Percentiles rank a stretch among this genome's conserved stretches.
Conservation (phyloP, 2,329 filamentous ascomycete species). For the Penicillium palitans region DNA sequence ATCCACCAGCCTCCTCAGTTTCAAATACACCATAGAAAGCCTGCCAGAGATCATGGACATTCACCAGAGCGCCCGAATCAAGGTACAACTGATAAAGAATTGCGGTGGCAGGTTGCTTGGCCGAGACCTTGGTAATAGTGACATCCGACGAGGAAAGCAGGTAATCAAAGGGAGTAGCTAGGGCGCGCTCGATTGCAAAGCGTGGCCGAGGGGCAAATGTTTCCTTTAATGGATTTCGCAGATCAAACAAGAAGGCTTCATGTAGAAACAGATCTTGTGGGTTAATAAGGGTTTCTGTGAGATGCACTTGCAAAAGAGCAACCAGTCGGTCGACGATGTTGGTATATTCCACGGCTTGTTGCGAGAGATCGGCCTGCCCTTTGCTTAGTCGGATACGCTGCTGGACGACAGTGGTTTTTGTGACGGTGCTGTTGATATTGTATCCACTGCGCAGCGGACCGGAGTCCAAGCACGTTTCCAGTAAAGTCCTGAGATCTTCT, state of each 20-base stretch:
- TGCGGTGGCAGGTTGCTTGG: slow-evolving; percentile 58
- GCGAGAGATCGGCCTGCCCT: slow-evolving; percentile 55
- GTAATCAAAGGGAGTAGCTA: slow-evolving; percentile 62
- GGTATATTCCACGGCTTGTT: slow-evolving; percentile 57
- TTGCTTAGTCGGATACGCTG: slow-evolving; percentile 61
- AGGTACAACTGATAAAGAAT: slow-evolving; percentile 64
- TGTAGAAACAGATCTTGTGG: slow-evolving; percentile 55
- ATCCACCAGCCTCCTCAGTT: slow-evolving; percentile 33
- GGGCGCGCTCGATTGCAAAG: slow-evolving; percentile 59
- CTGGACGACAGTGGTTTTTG: slow-evolving; percentile 60
- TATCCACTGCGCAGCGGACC: slow-evolving; percentile 70
- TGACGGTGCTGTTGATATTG: slow-evolving; percentile 61
- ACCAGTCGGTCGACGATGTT: slow-evolving; percentile 52
- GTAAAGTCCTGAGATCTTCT: slow-evolving; percentile 51
- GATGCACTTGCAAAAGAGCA: slow-evolving; percentile 47
- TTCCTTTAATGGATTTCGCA: slow-evolving; percentile 57
- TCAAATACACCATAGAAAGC: slow-evolving; percentile 59
- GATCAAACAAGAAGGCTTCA: slow-evolving; percentile 60
- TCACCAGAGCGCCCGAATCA: slow-evolving; percentile 62
- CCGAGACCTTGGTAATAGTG: slow-evolving; percentile 42
- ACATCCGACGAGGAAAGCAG: slow-evolving; percentile 52
- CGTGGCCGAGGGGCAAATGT: slow-evolving; percentile 60
- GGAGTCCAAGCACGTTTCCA: slow-evolving; percentile 48
- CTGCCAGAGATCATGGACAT: slow-evolving; percentile 61
- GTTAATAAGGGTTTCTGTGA: slow-evolving; percentile 49